Evolutionary conservation across 2,329 filamentous ascomycete genomes (phyloP), one percentile per base, ranked within the genome.

Genomic region (Rhynchosporium secalis): DNA sequence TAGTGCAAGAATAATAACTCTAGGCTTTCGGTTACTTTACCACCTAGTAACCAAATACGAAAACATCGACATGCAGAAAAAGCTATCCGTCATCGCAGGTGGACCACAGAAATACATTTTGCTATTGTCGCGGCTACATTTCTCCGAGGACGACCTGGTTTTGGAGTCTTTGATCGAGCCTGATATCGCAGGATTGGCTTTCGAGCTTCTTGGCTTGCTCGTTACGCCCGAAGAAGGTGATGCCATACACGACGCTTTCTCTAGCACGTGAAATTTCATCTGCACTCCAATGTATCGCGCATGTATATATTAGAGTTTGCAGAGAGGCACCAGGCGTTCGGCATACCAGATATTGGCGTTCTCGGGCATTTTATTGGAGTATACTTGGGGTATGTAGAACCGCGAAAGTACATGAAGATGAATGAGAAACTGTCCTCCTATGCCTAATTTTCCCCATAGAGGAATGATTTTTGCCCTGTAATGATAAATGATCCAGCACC

Each of bases 41-140:
- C 80, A 84, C 62, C 75, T 90, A 15, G 76, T 86, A 13, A 82
- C 77, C 2, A 77, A 74, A 26, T 90, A 92, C 72, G 83, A 89
- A 4, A 77, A 83, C 26, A 76, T 80, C 29, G 84, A 94, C 67
- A 84, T 96, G 65, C 83, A 86, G 55, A 81, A 84, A 55, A 96
- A 94, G 74, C 79, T 96, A 4, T 81, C 83, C 0, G 83, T 83
- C 8, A 84, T 90, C 0, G 81, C 85, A 4, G 91, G 91, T 3
- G 90, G 88, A 0, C 84, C 86, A 57, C 92, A 96, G 71, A 92
- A 92, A 58, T 94, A 96, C 71, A 79, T 96, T 1, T 84, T 97
- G 9, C 86, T 86, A 2, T 78, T 99, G 49, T 92, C 91, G 0
- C 79, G 94, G 47, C 78, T 98, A n/a, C 92, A 91, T 0, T 97